These are phyloP conservation scores for Populus hybrid DNA, from an alignment of 441 rosid genomes.

Conservation along the genomic window DNA sequence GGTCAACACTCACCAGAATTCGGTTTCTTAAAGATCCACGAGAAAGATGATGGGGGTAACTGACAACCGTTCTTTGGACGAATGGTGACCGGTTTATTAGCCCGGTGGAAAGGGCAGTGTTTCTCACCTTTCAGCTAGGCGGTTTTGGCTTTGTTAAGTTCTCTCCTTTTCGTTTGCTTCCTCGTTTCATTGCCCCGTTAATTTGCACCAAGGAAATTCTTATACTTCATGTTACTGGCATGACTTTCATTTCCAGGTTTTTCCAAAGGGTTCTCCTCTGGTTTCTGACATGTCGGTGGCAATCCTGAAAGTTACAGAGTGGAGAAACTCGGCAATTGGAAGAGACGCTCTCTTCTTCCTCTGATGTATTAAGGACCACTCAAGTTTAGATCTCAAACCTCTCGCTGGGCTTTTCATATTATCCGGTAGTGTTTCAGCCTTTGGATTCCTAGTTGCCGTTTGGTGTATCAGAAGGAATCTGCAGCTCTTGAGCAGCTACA, in stretches of 20 bases:
- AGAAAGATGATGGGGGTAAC: background rate
- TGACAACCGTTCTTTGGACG: background rate
- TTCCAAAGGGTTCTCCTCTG: constrained; percentile 18
- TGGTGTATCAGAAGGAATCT: background rate
- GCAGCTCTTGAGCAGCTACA: background rate
- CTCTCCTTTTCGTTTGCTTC: background rate
- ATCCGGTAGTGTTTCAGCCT: constrained; percentile 18
- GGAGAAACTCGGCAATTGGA: constrained; percentile 22
- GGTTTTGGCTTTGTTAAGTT: constrained; percentile 25
- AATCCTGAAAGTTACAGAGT: constrained; percentile 13
- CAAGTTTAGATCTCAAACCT: constrained; percentile 14
- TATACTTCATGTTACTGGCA: no score
- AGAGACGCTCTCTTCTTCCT: constrained; percentile 4
- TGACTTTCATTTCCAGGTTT: constrained; percentile 11
- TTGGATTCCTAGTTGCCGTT: constrained; percentile 5
- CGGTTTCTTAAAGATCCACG: background rate
- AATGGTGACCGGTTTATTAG: background rate
- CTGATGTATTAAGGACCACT: background rate
- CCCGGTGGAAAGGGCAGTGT: background rate
- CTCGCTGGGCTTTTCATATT: constrained; percentile 16
- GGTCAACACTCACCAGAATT: constrained; percentile 17
- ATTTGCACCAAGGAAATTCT: no score
- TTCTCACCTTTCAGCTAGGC: constrained; percentile 23
- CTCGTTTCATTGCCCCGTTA: no score
- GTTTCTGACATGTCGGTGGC: constrained; percentile 20